phyloP scores from a whole-genome alignment of 2,329 filamentous ascomycete species.

The Hymenoscyphus linearis region DNA sequence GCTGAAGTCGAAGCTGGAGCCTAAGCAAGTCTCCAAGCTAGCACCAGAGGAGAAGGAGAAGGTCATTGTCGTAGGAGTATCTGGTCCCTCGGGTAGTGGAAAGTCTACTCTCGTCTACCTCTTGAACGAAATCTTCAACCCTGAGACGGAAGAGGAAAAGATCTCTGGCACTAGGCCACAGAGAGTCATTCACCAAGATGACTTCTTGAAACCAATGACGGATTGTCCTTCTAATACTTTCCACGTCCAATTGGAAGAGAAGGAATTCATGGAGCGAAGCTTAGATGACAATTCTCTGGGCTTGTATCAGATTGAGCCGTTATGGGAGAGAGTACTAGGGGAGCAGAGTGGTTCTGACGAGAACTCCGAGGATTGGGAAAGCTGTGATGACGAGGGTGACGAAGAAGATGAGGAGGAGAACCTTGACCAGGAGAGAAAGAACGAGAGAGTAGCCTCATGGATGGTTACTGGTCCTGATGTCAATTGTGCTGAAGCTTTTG shows the following conservation, averaged over 20 bases:
- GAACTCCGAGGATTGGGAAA: too few species aligned
- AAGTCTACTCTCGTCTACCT: constrained; percentile 23
- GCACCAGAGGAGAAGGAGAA: background rate
- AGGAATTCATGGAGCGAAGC: constrained; percentile 3
- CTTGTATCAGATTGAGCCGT: background rate
- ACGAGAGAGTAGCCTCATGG: background rate
- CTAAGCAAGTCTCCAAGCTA: too few species aligned
- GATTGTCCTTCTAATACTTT: background rate
- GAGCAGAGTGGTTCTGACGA: too few species aligned
- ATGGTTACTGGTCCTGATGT: constrained; percentile 5
- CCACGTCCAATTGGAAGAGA: background rate
- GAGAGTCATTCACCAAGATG: constrained; percentile 20
- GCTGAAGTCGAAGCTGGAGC: too few species aligned
- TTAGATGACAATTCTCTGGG: background rate
- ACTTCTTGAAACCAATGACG: constrained; percentile 19
- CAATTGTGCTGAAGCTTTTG: constrained; percentile 10
- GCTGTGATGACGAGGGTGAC: too few species aligned
- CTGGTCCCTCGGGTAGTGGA: constrained; percentile 22
- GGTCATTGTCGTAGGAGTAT: constrained; percentile 19
- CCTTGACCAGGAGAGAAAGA: too few species aligned
- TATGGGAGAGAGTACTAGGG: too few species aligned
- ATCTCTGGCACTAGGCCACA: background rate
- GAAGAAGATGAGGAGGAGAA: too few species aligned
- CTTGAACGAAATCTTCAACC: constrained; percentile 16
- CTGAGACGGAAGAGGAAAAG: background rate